A percentile compares a stretch with the other conserved stretches of the same genome.
phyloP scores from a whole-genome alignment of 805 yeast species.

The Candida piceae region DNA sequence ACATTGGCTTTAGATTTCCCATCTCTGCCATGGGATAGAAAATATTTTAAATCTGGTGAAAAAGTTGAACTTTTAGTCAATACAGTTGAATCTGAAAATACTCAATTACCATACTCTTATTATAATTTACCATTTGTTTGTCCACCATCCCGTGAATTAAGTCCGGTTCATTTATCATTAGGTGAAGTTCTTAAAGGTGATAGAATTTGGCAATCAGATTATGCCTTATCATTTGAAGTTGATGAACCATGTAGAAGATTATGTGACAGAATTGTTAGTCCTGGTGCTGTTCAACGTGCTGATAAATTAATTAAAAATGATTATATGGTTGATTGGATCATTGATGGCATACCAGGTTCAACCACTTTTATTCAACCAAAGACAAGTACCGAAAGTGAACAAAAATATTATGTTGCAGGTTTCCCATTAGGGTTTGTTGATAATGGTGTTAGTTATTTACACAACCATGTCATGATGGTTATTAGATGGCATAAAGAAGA shows the following conservation, averaged over 20 bases:
- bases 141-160: slow-evolving; percentile 51
- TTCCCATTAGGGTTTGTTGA: slow-evolving; percentile 75
- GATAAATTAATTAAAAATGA: slow-evolving; percentile 58
- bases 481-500: slow-evolving; percentile 59
- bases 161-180: slow-evolving; percentile 61
- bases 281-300: slow-evolving; percentile 49
- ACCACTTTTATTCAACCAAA: slow-evolving; percentile 66
- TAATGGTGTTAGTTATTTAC: slow-evolving; percentile 54
- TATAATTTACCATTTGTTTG: slow-evolving; percentile 78
- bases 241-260: slow-evolving; percentile 62
- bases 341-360: slow-evolving; percentile 85
- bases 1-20: no score
- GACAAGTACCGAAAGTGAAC: slow-evolving; percentile 41
- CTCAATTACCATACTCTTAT: slow-evolving; percentile 72
- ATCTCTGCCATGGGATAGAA: slow-evolving; percentile 31
- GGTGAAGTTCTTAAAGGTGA: slow-evolving; percentile 82
- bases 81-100: slow-evolving; percentile 72
- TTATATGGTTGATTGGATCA: slow-evolving; percentile 77
- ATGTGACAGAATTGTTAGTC: slow-evolving; percentile 61
- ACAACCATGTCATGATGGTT: slow-evolving; percentile 80
- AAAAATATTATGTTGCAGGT: slow-evolving; percentile 74
- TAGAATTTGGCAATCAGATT: slow-evolving; percentile 70
- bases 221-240: slow-evolving; percentile 55
- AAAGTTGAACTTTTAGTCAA: slow-evolving; percentile 66
- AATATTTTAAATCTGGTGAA: slow-evolving; percentile 45